phyloP scores from a whole-genome alignment of 2,329 filamentous ascomycete genomes.

The Clathrospora elynae region DNA sequence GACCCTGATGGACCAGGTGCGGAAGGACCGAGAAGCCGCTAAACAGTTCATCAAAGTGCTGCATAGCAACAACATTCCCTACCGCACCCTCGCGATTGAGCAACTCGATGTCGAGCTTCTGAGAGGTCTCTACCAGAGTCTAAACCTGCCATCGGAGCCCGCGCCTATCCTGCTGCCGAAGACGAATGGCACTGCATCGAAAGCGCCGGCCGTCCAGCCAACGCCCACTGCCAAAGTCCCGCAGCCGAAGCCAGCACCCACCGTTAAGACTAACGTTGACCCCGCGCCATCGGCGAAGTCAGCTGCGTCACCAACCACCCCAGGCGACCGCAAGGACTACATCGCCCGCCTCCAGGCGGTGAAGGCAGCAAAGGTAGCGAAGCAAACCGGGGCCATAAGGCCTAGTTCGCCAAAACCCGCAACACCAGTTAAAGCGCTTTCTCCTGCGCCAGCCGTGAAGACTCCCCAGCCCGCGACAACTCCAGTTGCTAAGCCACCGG shows the following conservation, averaged over 20 bases:
- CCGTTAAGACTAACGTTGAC: constrained; percentile 29
- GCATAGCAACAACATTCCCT: constrained; percentile 68
- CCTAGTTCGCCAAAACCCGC: constrained; percentile 28
- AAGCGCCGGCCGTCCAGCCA: constrained; percentile 13
- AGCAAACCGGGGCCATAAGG: constrained; percentile 28
- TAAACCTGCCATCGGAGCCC: constrained; percentile 37
- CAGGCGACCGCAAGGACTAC: constrained; percentile 73
- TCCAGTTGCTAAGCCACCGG: constrained; percentile 20
- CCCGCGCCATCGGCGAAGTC: constrained; percentile 17
- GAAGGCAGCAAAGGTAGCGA: constrained; percentile 71
- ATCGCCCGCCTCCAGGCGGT: constrained; percentile 77
- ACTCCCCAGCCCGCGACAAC: constrained; percentile 23
- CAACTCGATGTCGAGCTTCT: constrained; percentile 36
- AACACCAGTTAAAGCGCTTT: constrained; percentile 18
- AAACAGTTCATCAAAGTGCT: constrained; percentile 49
- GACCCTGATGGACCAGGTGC: constrained; percentile 17
- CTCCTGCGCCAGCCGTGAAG: constrained; percentile 14
- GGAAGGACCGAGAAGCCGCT: constrained; percentile 39
- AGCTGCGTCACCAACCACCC: constrained; percentile 23
- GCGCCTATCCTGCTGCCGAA: constrained; percentile 33
- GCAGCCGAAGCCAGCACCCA: constrained; percentile 20
- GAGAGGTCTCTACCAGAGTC: constrained; percentile 32
- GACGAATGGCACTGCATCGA: constrained; percentile 12
- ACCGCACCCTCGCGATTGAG: constrained; percentile 64
- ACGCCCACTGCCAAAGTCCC: constrained; percentile 2